Evolutionary conservation across 805 yeast species (phyloP), one percentile per base, ranked within the genome.

Genomic region (Komagataella pastoris): DNA sequence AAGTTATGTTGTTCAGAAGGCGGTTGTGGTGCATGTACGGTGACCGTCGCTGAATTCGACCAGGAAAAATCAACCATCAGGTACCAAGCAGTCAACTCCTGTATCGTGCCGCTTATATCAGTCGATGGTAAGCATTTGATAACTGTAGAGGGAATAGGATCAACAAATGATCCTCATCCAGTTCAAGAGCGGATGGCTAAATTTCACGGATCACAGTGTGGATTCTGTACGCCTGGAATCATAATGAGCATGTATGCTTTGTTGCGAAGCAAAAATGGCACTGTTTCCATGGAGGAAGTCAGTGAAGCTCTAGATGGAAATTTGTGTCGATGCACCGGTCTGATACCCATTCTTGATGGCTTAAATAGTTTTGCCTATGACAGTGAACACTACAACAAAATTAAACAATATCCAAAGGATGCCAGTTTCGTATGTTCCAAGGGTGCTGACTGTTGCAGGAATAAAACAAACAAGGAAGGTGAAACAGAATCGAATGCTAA

Each of bases 11-110:
- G 78, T 57, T 69, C 74, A 12, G 78, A 73, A 56, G 77, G 77
- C 18, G 78, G 78, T 3, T 73, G 78, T 58, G 77, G 77, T 30
- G 77, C 77, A 3, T 73, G 78, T 54, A 71, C 77, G 2, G 71
- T 74, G 24, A 70, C 72, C 7, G 57, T 73, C 4, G 71, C 69
- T 6, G 63, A 65, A 8, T 62, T 65, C 59, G 67, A 66, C 47
- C 51, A 57, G 7, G 56, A 43, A 7, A 54, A 49, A 7, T 58
- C 62, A 48, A 59, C 58, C 44, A 65, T 69, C 47, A 59, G 58
- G 40, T 64, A 67, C 54, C 59, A 61, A 44, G 75, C 78, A 1
- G 64, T 73, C 46, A 73, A 73, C 54, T 72, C 77, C 5, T 73
- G 78, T 59, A 71, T 73, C 48, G 73, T 72, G 6, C 78, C 78